Evolutionary conservation across 257 asterid genomes (phyloP).

Genomic region (Solanum pinnatisectum): DNA sequence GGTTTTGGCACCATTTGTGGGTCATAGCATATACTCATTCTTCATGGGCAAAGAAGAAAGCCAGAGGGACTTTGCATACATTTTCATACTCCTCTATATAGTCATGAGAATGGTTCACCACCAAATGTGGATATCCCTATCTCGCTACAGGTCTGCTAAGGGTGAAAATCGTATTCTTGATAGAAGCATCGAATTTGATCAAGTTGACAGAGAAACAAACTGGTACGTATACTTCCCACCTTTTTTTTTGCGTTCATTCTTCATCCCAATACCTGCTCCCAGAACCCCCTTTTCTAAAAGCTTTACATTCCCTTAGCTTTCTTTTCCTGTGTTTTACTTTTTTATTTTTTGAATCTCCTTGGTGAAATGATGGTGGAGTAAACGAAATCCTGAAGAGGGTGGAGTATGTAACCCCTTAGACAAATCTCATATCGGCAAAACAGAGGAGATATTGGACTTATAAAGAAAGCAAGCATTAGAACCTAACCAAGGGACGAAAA

Average conservation of each 20-base stretch:
- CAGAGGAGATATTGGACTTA: no score
- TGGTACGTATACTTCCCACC: conserved; percentile 21
- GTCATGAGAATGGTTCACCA: conserved; percentile 45
- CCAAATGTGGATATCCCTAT: conserved; percentile 64
- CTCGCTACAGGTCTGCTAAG: conserved; percentile 55
- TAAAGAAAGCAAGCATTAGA: no score
- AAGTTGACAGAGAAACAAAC: conserved; percentile 68
- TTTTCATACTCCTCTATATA: conserved; percentile 34
- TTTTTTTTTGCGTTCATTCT: no score
- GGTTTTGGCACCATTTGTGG: conserved; percentile 55
- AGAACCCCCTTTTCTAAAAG: not conserved
- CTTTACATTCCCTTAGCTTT: no score
- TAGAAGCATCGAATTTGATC: conserved; percentile 58
- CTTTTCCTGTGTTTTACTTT: no score
- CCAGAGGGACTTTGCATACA: conserved; percentile 24
- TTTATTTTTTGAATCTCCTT: no score
- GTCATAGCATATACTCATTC: conserved; percentile 30
- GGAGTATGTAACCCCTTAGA: no score
- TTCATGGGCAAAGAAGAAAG: conserved; percentile 10
- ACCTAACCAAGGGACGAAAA: no score
- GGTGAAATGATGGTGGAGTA: no score
- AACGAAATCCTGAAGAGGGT: no score
- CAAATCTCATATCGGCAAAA: no score
- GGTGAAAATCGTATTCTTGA: conserved; percentile 54
- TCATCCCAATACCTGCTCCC: not conserved